Base-by-base conservation (phyloP, 768 basidiomycete species). In the Trametes meyenii region DNA sequence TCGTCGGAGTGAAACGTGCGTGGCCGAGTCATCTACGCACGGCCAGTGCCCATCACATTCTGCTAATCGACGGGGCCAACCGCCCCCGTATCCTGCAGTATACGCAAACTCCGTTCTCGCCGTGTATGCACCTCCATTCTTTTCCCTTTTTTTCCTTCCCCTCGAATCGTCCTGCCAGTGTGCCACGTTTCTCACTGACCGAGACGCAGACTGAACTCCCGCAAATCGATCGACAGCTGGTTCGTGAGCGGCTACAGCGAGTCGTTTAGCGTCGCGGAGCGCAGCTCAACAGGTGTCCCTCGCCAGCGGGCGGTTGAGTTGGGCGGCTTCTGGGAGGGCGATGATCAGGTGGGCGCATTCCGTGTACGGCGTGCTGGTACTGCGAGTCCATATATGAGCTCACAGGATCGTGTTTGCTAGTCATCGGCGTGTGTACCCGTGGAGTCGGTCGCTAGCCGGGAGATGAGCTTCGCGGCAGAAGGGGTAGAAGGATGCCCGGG, bases 1-100 rank as follows among this genome's bases (percentile, higher is more conserved):
- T 55, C 29, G 26, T 45, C n/a, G 44, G 54, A 16, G 44, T 55
- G 33, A 55, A 55, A 24, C 42, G 54, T 55, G 36, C 12, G 54
- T n/a, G n/a, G 3, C 8, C 43, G 2, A 44, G n/a, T 8, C 43
- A 8, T n/a, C 17, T 12, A 8, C 38, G 8, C 38, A 16, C 38
- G 8, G 40, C 13, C 11, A 3, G 14, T 4, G 13, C 13, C 39
- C 19, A 4, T 39, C n/a, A 35, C 10, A 21, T 8, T 3, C 2
- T 26, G 21, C 17, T 50, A 36, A 11, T 12, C n/a, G 19, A 3
- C 17, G 1, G 35, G 13, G 50, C 17, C n/a, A n/a, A 2, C 13
- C 14, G 23, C 38, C 12, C 19, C 10, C 19, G 1, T 5, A 21
- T 23, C n/a, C 2, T 7, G 12, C 39, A 53, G 51, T 53, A 5